Percentiles rank a stretch among this genome's conserved stretches.
Conservation (phyloP, 1,139 yeast species). For the Petasospora fabianii region DNA sequence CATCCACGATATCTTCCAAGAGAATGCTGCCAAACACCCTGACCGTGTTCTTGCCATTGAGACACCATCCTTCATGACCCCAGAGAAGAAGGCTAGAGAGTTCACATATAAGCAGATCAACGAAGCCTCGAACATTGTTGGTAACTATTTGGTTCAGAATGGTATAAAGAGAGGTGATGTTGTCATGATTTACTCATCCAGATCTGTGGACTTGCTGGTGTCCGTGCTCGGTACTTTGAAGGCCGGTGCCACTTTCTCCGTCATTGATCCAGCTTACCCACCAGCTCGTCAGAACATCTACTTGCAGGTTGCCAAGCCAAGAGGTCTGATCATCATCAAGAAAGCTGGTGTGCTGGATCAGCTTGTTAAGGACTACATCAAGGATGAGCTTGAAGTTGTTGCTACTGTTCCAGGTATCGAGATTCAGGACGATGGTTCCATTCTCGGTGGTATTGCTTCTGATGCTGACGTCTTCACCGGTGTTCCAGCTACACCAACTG, state of each 20-base stretch:
- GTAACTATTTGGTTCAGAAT: constrained; percentile 74
- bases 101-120: constrained; percentile 85
- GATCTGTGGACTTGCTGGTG: constrained; percentile 95
- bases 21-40: constrained; percentile 79
- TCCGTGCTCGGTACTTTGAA: constrained; percentile 97
- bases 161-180: constrained; percentile 91
- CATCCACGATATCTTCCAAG: constrained; percentile 89
- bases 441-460: constrained; percentile 51
- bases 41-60: constrained; percentile 89
- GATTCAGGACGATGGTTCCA: constrained; percentile 70
- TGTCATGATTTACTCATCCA: constrained; percentile 94
- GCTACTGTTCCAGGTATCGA: constrained; percentile 75
- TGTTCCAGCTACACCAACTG: constrained; percentile 59
- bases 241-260: constrained; percentile 98
- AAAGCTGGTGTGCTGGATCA: constrained; percentile 84
- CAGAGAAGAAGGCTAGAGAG: constrained; percentile 55
- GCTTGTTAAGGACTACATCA: constrained; percentile 72
- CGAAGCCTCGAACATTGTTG: constrained; percentile 91
- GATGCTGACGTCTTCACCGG: constrained; percentile 48
- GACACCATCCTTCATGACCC: constrained; percentile 67
- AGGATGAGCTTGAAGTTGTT: constrained; percentile 64
- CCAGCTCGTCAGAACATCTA: constrained; percentile 96
- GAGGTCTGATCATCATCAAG: constrained; percentile 81
- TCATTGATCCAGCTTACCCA: constrained; percentile 98
- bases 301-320: constrained; percentile 88